These are phyloP conservation scores for Malus domestica DNA, from an alignment of 306 rosid species.

Conservation along the genomic window DNA sequence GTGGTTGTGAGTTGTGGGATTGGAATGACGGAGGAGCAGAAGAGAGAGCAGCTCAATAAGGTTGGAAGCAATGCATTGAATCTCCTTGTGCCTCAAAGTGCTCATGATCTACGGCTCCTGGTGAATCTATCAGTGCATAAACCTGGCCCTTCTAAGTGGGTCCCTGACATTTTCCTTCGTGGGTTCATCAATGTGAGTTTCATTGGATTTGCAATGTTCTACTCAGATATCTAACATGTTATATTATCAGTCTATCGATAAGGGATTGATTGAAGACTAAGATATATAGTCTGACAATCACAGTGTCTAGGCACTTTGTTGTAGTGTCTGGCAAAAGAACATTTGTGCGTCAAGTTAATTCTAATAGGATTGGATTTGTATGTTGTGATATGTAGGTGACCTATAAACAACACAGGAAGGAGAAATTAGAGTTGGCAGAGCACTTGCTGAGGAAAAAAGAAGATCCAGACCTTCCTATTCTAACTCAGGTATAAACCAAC, in stretches of 20 bases:
- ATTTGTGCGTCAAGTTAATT: background rate
- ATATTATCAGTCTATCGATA: background rate
- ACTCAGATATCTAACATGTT: background rate
- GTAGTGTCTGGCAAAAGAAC: background rate
- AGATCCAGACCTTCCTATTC: constrained; percentile 22
- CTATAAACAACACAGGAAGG: constrained; percentile 18
- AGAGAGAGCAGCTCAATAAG: constrained; percentile 13
- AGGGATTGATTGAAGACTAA: background rate
- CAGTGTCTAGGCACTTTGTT: background rate
- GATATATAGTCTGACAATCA: too few relatives aligned
- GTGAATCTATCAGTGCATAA: constrained; percentile 12
- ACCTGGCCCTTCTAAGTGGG: constrained; percentile 10
- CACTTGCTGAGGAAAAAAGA: constrained; percentile 19
- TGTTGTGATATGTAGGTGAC: constrained; percentile 3
- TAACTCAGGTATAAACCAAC: constrained; percentile 22
- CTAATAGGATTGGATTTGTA: background rate
- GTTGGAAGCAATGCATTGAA: constrained; percentile 26
- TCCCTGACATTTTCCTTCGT: constrained; percentile 20
- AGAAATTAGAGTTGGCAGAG: constrained; percentile 25
- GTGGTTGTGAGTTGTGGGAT: constrained; percentile 43
- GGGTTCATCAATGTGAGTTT: constrained; percentile 19
- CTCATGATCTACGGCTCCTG: constrained; percentile 22
- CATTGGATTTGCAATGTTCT: background rate
- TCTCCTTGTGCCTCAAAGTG: constrained; percentile 27
- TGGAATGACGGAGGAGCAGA: constrained; percentile 29